Conservation (phyloP, 768 basidiomycete species). For the Clavulina sp. region DNA sequence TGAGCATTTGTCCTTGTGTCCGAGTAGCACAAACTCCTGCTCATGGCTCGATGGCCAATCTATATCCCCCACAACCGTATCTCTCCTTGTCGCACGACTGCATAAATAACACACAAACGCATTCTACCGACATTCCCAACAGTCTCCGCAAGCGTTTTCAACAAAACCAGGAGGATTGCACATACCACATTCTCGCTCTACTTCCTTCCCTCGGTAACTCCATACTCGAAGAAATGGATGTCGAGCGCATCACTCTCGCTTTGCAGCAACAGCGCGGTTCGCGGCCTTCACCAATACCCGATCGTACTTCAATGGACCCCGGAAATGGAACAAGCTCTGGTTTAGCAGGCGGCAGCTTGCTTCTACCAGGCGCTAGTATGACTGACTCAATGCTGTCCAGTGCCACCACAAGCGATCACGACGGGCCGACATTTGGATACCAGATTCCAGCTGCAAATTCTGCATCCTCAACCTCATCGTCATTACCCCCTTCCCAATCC, state of each 20-base stretch:
- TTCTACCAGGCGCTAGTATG: not conserved
- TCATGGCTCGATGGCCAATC: not conserved
- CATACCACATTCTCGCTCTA: conserved; percentile 55
- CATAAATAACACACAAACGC: no score
- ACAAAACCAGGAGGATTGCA: conserved; percentile 58
- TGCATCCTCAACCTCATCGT: no score
- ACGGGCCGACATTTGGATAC: not conserved
- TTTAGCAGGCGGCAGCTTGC: no score
- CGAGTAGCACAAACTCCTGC: not conserved
- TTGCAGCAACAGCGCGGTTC: conserved; percentile 20
- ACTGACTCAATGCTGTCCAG: not conserved
- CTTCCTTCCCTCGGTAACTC: conserved; percentile 48
- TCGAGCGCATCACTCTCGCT: conserved; percentile 48
- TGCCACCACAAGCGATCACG: not conserved
- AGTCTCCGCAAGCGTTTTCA: conserved; percentile 59
- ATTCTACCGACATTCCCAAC: not conserved
- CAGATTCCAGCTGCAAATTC: no score
- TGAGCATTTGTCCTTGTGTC: no score
- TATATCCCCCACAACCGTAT: not conserved
- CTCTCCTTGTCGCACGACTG: no score
- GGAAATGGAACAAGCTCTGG: no score
- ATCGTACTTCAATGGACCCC: no score
- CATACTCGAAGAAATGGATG: conserved; percentile 56
- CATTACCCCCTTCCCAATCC: no score
- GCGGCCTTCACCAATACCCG: no score